A percentile compares a stretch with the other conserved stretches of the same genome.
Evolutionary conservation across 116 monocot species (phyloP).

Genomic region (Zostera marina): DNA sequence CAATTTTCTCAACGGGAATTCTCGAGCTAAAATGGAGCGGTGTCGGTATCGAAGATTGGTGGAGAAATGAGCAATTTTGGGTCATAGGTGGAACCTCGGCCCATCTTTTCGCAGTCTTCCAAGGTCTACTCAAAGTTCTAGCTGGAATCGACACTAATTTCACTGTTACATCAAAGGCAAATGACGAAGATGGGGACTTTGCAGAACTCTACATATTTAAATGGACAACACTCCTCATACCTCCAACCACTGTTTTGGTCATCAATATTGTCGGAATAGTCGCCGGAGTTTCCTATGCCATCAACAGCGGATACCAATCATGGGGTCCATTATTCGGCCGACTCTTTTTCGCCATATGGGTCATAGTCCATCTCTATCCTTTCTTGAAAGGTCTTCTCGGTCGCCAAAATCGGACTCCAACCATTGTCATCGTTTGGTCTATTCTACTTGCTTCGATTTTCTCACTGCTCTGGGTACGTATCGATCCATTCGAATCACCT

Average conservation of each 20-base stretch:
- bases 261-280: slow-evolving; percentile 13
- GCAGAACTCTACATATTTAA: slow-evolving; percentile 14
- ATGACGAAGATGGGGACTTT: slow-evolving; percentile 13
- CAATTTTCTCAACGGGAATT: slow-evolving; percentile 32
- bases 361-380: slow-evolving; percentile 17
- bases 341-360: slow-evolving; percentile 18
- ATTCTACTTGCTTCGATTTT: slow-evolving; percentile 21
- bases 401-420: slow-evolving; percentile 15
- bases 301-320: slow-evolving; percentile 16
- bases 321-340: slow-evolving; percentile 16
- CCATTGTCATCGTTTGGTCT: slow-evolving; percentile 20
- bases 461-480: slow-evolving; percentile 19
- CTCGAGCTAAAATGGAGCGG: slow-evolving; percentile 35
- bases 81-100: slow-evolving; percentile 40
- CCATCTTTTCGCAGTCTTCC: slow-evolving; percentile 38
- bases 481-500: slow-evolving; percentile 14
- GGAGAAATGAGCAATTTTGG: slow-evolving; percentile 39
- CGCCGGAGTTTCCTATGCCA: slow-evolving; percentile 12
- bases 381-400: slow-evolving; percentile 19
- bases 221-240: slow-evolving; percentile 14
- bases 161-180: slow-evolving; percentile 16
- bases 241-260: slow-evolving; percentile 10
- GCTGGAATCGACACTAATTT: slow-evolving; percentile 14
- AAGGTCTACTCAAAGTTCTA: slow-evolving; percentile 28
- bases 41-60: slow-evolving; percentile 41